Conservation (phyloP, 2,329 filamentous ascomycete species). For the Penicillium sp. region DNA sequence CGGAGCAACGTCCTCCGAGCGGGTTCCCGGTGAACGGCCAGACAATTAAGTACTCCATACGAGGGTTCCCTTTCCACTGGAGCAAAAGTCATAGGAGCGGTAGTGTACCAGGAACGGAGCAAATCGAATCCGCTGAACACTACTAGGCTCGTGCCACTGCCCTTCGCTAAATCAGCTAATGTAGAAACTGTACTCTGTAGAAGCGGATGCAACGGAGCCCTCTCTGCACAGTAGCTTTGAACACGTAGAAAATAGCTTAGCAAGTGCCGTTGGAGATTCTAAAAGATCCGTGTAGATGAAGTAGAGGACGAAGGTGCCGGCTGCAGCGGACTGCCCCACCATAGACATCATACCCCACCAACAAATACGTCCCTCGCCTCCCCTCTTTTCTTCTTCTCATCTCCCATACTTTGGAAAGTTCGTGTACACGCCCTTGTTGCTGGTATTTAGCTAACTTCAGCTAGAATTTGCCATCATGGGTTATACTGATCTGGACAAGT, state of each 20-base stretch:
- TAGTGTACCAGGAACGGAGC: not conserved
- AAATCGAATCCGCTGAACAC: not conserved
- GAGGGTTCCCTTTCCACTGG: not conserved
- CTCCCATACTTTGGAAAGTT: constrained; percentile 19
- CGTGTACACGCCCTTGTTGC: constrained; percentile 1
- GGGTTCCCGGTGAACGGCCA: constrained; percentile 18
- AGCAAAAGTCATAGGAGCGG: not conserved
- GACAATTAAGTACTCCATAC: not conserved
- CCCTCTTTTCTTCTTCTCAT: constrained; percentile 20
- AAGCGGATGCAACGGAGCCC: constrained; percentile 1
- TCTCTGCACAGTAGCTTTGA: not conserved
- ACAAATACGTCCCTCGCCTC: constrained; percentile 27
- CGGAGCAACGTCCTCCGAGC: constrained; percentile 27
- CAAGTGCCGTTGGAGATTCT: too few relatives aligned
- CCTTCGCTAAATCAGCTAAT: constrained; percentile 11
- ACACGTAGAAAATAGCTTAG: not conserved
- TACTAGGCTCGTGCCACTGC: not conserved
- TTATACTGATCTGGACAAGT: constrained; percentile 80
- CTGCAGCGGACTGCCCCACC: constrained; percentile 21
- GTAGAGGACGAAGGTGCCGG: not conserved
- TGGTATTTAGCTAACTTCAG: constrained; percentile 13
- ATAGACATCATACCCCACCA: constrained; percentile 34
- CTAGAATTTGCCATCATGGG: constrained; percentile 62
- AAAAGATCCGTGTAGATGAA: not conserved
- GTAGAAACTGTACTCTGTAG: not conserved